Percentiles rank a stretch among this genome's conserved stretches.
Conservation (phyloP, 2,329 filamentous ascomycete genomes). For the Alternaria infectoria region DNA sequence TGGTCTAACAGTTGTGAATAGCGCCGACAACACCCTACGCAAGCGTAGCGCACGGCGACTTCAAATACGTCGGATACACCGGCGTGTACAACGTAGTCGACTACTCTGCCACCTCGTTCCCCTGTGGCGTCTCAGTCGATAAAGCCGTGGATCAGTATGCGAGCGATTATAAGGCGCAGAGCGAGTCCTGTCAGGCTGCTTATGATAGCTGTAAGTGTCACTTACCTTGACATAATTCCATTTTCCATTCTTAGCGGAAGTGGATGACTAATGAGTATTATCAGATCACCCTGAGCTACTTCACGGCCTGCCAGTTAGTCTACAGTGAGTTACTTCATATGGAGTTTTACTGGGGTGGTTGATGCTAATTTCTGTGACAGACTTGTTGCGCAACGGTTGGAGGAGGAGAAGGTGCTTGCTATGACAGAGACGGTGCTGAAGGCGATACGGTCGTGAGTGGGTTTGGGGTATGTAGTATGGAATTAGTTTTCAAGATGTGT, state of each 20-base stretch:
- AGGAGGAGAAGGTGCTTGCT: conserved; percentile 52
- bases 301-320: conserved; percentile 53
- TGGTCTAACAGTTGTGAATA: conserved; percentile 16
- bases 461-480: too few relatives aligned
- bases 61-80: conserved; percentile 55
- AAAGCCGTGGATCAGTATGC: conserved; percentile 45
- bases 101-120: conserved; percentile 55
- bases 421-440: conserved; percentile 48
- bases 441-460: conserved; percentile 21
- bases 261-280: not conserved
- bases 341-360: too few relatives aligned
- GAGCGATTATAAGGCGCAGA: conserved; percentile 35
- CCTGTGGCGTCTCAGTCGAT: conserved; percentile 49
- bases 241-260: too few relatives aligned
- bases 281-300: conserved; percentile 48
- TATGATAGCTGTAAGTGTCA: conserved; percentile 50
- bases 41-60: conserved; percentile 50
- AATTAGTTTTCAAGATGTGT: too few relatives aligned
- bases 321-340: conserved; percentile 36
- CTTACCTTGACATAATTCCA: too few relatives aligned
- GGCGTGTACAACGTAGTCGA: conserved; percentile 58
- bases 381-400: conserved; percentile 48
- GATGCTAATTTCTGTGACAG: conserved; percentile 10
- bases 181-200: conserved; percentile 49
- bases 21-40: conserved; percentile 55